Evolutionary conservation across 2,329 filamentous ascomycete species (phyloP), one percentile per base, ranked within the genome.

Genomic region (Aureobasidium sp.): DNA sequence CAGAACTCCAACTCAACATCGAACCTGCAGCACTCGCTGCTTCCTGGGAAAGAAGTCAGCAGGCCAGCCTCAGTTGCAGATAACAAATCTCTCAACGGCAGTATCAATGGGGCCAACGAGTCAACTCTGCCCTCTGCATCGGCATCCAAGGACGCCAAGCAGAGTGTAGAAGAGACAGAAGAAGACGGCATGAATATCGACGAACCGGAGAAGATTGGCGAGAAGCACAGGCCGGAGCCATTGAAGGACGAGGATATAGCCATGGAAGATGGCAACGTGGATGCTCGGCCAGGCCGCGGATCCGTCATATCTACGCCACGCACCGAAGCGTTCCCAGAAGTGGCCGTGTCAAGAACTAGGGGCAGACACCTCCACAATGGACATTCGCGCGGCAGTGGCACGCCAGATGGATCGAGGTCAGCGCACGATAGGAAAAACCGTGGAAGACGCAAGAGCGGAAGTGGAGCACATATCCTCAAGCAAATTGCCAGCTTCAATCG

Each of bases 1-100:
- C 88, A 90, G 64, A 90, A 86, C 63, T 88, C 86, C 14, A 48
- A 49, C 34, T 78, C 80, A 52, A 82, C 68, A 32, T 73, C 73
- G 39, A 67, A 67, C 22, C 54, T 66, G 19, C 57, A 65, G 38
- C 61, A 67, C 50, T 63, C 66, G 40, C 57, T 58, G 25, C 17
- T 62, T n/a, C 55, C 59, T 19, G 87, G 56, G 76, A 74, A 57
- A 64, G 70, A 52, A 75, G 76, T 53, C 70, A 75, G 56, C 17
- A 56, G 61, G 21, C 62, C 63, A 11, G 39, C 59, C 5, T 62
- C 60, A 1, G 57, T 61, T 3, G 57, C 62, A 21, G 61, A 61
- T 5, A 61, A 60, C 51, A 42, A 52, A 21, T 63, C 62, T 45
- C 51, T 55, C 29, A 59, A 58, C 39, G 58, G 53, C 27, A 57